Evolutionary conservation across 2,329 filamentous ascomycete species (phyloP).

Genomic region (Aureobasidium sp.): DNA sequence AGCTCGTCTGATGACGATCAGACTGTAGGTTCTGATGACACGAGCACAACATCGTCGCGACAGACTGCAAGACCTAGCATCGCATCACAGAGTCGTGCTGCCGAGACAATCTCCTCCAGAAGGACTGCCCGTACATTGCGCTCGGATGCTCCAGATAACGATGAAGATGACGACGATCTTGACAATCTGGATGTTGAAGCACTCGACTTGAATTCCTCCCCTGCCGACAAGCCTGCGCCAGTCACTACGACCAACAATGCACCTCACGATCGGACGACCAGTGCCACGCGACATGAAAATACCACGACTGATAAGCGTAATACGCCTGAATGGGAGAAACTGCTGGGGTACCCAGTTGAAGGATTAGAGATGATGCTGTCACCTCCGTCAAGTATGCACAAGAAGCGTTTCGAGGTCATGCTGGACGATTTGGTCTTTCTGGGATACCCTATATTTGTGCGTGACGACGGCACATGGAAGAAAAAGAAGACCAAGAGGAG

Average conservation of each 20-base stretch:
- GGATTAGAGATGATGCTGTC: conserved; percentile 75
- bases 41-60: not conserved
- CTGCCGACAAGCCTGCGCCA: not conserved
- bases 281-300: not conserved
- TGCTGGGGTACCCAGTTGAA: conserved; percentile 66
- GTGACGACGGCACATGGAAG: conserved; percentile 69
- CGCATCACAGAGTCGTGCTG: conserved; percentile 8
- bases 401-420: conserved; percentile 72
- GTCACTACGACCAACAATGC: not conserved
- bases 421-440: conserved; percentile 74
- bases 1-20: conserved; percentile 8
- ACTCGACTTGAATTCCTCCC: not conserved
- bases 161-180: conserved; percentile 17
- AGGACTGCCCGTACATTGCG: conserved; percentile 16
- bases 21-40: conserved; percentile 1
- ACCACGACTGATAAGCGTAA: conserved; percentile 9
- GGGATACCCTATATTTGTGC: conserved; percentile 76
- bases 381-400: conserved; percentile 69
- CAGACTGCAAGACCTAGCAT: conserved; percentile 7
- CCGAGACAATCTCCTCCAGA: not conserved
- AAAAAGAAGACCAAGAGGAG: conserved; percentile 28
- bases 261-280: not conserved
- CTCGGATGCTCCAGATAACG: conserved; percentile 18
- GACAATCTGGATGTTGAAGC: conserved; percentile 4
- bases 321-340: conserved; percentile 52